Evolutionary conservation across 148 eudicot species (phyloP), one percentile per base, ranked within the genome.

Genomic region (Spergularia bocconei): DNA sequence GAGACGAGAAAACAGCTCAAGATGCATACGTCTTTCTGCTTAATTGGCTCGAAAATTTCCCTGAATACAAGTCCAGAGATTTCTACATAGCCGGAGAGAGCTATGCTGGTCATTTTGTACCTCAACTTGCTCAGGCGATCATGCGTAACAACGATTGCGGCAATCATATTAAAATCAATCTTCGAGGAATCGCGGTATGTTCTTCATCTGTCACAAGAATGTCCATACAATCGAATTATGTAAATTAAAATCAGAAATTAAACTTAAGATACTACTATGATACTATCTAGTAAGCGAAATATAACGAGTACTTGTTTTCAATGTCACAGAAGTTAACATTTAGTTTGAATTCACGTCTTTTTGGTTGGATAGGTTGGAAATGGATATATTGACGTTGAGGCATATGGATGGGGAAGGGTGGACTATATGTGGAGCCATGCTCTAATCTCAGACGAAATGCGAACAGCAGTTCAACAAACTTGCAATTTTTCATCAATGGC

Each of bases 391-490:
- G 72, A 69, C 4, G 16, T 41, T 0, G 72, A 69, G 23, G 25
- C 72, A 25, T 69, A 53, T 11, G 13, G 17, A 53, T 9, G 14
- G 60, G 72, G 72, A 69, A 69, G 72, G 16, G 12, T 69, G 17
- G 72, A 69, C 47, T 69, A 69, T 0, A 8, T 69, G 8, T 69
- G 72, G 72, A 69, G 72, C 60, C 72, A 69, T 33, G 72, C 72
- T 13, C 72, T 69, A 14, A 69, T 69, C 21, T 69, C 72, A 52
- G 72, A 69, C 7, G 72, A 69, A 53, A 53, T 4, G 6, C 19
- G 60, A 15, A 52, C 1, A 6, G 20, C 53, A 29, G 10, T 69
- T 5, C 60, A 52, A 33, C 33, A 4, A 15, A 54, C 52, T 53
- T 69, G 72, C 60, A 29, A 69, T 33, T 69, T 69, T 16, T 69